Evolutionary conservation across 2,329 filamentous ascomycete genomes (phyloP), one percentile per base, ranked within the genome.

Genomic region (Aspergillus amoenus): DNA sequence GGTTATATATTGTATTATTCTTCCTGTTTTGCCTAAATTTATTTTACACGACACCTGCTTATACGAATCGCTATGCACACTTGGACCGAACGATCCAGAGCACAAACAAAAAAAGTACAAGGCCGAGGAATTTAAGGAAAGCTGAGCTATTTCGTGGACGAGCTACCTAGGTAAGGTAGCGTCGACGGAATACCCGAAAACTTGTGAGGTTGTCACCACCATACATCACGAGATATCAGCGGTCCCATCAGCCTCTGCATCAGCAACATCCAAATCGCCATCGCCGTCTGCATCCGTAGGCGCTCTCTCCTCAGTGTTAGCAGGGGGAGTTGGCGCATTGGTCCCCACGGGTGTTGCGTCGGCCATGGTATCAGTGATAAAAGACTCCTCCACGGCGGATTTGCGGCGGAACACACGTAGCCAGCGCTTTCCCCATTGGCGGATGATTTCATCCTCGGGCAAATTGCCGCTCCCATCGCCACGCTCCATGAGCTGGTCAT

Each of bases 341-440:
- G 75, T 78, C 5, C 75, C 75, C 30, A 77, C 64, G 2, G 76
- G 76, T 17, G 71, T 74, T 11, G 82, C 79, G 58, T 77, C 75
- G 3, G 81, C 76, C 51, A 83, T 78, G 17, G 79, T 78, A 64
- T 86, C 85, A 11, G 79, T 78, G 17, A 87, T 82, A 58, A 85
- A 82, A 0, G 89, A 84, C 75, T 97, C 92, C 77, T 97, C 93
- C 13, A 97, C 90, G 3, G 90, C 90, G 13, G 85, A 84, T 75
- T 91, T 89, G 43, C 94, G 82, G 67, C 87, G 80, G 73, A 96
- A 97, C 1, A 94, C 91, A 32, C 91, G 83, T 61, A 91, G 78
- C 94, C 94, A 99, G 47, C 92, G 84, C 69, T 85, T 84, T 0
- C 89, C 93, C 94, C 94, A 97, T 50, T 84, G 82, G 61, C 84